Evolutionary conservation across 139 green algal species (phyloP).

Genomic region (Nannochloris sp.): DNA sequence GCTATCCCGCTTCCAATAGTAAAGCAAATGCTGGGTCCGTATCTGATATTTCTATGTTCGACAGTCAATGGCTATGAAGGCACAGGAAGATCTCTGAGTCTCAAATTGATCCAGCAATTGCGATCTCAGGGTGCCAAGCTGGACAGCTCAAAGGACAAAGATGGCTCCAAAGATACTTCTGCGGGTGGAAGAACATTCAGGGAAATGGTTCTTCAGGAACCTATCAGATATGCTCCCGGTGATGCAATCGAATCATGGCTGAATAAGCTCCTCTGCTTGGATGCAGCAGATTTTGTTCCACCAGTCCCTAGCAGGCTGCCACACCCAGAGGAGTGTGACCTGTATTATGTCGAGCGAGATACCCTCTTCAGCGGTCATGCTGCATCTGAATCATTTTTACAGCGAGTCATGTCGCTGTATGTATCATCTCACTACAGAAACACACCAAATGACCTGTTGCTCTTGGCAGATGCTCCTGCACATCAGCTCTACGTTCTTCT

Average conservation of each 20-base stretch:
- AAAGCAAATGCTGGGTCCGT: conserved; percentile 86
- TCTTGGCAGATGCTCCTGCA: conserved; percentile 84
- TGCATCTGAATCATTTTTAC: conserved; percentile 66
- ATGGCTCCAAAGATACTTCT: conserved; percentile 7
- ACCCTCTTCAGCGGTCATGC: conserved; percentile 96
- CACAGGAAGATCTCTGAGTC: conserved; percentile 82
- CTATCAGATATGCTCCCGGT: conserved; percentile 83
- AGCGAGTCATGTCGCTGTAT: conserved; percentile 87
- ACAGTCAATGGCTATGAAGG: conserved; percentile 90
- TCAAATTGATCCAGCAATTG: conserved; percentile 95
- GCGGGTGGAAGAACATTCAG: conserved; percentile 60
- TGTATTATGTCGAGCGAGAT: conserved; percentile 93
- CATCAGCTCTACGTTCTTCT: conserved; percentile 96
- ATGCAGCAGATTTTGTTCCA: conserved; percentile 76
- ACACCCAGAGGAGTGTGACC: conserved; percentile 86
- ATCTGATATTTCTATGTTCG: conserved; percentile 97
- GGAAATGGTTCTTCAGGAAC: conserved; percentile 85
- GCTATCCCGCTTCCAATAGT: conserved; percentile 93
- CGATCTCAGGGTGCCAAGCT: conserved; percentile 55
- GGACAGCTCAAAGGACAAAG: conserved; percentile 7
- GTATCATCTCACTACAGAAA: conserved; percentile 96
- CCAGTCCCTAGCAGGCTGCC: conserved; percentile 62
- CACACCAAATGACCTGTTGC: conserved; percentile 94
- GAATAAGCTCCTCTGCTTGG: conserved; percentile 85
- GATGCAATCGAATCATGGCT: conserved; percentile 92